Percentiles rank a stretch among this genome's conserved stretches.
These are phyloP conservation scores for Fistulinella prunicolor DNA, from an alignment of 768 basidiomycete species.

Conservation along the genomic window DNA sequence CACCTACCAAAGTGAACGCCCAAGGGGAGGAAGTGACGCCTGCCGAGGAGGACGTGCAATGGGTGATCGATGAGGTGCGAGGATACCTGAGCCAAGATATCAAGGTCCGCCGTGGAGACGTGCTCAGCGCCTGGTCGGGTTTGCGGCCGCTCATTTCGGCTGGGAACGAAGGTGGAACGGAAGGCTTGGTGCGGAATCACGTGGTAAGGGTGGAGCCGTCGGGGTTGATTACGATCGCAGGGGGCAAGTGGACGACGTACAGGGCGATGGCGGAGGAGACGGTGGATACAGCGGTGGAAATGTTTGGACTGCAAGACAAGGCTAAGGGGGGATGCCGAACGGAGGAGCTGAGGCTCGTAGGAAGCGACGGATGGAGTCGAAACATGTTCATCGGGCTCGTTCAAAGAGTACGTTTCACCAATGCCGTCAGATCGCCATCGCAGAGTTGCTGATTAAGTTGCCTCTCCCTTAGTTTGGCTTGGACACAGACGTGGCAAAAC, in stretches of 20 bases:
- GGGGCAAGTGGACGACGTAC: conserved; percentile 99
- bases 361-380: conserved; percentile 90
- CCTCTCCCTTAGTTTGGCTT: conserved; percentile 69
- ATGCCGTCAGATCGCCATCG: no score
- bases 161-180: conserved; percentile 69
- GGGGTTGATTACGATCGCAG: conserved; percentile 90
- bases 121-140: conserved; percentile 93
- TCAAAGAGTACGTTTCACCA: conserved; percentile 60
- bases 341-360: conserved; percentile 76
- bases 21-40: conserved; percentile 65
- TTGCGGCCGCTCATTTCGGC: conserved; percentile 87
- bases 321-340: conserved; percentile 70
- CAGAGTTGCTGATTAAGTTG: no score
- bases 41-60: conserved; percentile 91
- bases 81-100: conserved; percentile 90
- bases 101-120: conserved; percentile 90
- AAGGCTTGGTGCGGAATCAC: conserved; percentile 90
- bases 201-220: conserved; percentile 80
- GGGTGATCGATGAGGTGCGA: conserved; percentile 93
- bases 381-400: conserved; percentile 98
- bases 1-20: conserved; percentile 63
- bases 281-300: conserved; percentile 71
- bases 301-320: conserved; percentile 60
- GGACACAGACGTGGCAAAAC: conserved; percentile 88
- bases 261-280: conserved; percentile 95